Conservation (phyloP, 2,329 filamentous ascomycete genomes). For the Sclerotinia subarctica region DNA sequence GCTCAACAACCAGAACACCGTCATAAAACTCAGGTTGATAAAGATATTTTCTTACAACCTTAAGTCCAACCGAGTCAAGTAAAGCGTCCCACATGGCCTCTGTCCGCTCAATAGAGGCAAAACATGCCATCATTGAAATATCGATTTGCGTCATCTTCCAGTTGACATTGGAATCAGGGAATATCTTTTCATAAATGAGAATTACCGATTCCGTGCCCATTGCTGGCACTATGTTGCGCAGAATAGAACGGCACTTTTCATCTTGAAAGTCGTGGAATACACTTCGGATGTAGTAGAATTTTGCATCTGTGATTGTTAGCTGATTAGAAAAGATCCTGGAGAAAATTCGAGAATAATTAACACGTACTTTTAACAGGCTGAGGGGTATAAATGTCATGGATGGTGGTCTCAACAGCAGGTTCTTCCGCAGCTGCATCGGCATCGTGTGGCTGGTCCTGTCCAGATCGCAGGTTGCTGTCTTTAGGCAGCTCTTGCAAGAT, state of each 20-base stretch:
- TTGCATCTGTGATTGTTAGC: conserved; percentile 7
- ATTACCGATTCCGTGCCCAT: conserved; percentile 28
- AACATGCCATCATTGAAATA: conserved; percentile 40
- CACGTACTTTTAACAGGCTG: not conserved
- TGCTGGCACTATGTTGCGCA: not conserved
- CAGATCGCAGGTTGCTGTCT: conserved; percentile 1
- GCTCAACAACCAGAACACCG: not conserved
- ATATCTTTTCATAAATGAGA: conserved; percentile 45
- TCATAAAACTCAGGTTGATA: not conserved
- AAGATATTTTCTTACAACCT: not conserved
- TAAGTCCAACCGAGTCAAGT: not conserved
- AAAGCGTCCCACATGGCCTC: not conserved
- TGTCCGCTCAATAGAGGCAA: conserved; percentile 41
- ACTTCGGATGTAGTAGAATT: conserved; percentile 41
- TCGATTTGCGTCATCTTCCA: conserved; percentile 39
- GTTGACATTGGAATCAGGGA: conserved; percentile 40
- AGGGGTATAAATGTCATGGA: not conserved
- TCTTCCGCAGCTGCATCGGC: not conserved
- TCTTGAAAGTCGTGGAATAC: conserved; percentile 43
- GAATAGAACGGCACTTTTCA: conserved; percentile 25
- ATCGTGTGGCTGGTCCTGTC: not conserved
- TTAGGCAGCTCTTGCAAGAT: not conserved
- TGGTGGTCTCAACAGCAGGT: not conserved
- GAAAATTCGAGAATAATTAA: not conserved
- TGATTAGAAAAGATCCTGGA: not conserved